Base-by-base conservation (phyloP, 2,329 filamentous ascomycete genomes). In the Coniochaeta prunicola region DNA sequence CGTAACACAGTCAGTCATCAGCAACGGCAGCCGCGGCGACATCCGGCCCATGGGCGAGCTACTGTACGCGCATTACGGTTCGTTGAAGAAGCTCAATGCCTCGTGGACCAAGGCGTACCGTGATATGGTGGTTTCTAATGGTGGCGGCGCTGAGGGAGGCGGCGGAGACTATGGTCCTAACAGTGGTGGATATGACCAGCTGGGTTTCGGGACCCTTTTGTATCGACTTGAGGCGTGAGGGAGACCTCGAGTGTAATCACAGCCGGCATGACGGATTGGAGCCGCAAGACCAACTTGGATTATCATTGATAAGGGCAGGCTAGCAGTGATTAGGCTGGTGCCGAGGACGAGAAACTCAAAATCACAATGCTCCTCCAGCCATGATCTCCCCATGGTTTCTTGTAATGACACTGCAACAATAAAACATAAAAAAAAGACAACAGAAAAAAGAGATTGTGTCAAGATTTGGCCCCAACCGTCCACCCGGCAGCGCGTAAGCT, bases 81-180 rank as follows among this genome's bases (percentile, higher is more conserved):
- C 66, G 13, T 12, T 75, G n/a, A 75, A 75, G 59, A 67, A 71
- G 0, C 60, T 74, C 3, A 67, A 74, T 55, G 71, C 69, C 1
- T 67, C 66, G 1, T 78, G 70, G 64, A 74, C 75, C 0, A 64
- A 66, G n/a, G 58, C 60, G 8, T 75, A 73, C 57, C 70, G 75
- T 2, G 70, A 77, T 56, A 59, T 66, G 45, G 73, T 74, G 15
- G 64, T 66, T n/a, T 62, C 70, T n/a, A 60, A 64, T 7, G 67
- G 64, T 0, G 62, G 59, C n/a, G 74, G 73, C 9, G 71, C 71
- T 4, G 76, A 79, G 61, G 76, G 76, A 0, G 76, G 76, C 21
- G 75, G 75, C 57, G 75, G 76, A 12, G 66, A 77, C 59, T 78
- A 77, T 60, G 75, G 73, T 7, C 33, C 67, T 15, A 73, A 60